Base-by-base conservation (phyloP, 768 basidiomycete genomes). In the Calocybe indica region DNA sequence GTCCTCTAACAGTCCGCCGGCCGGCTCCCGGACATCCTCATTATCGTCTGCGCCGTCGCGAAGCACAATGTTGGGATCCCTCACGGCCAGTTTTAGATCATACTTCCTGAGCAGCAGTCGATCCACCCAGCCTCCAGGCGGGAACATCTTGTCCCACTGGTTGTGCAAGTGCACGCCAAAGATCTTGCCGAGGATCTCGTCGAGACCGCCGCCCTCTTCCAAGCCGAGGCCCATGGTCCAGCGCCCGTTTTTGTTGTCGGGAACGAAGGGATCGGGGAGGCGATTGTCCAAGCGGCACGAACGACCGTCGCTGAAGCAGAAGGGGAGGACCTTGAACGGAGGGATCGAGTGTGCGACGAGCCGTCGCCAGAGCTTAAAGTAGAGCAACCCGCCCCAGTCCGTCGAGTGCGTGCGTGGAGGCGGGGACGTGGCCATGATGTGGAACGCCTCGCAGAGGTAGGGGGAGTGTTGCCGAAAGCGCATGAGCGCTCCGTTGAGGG, bases 361-460 rank as follows among this genome's bases (percentile, higher is more conserved):
- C 1, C 90, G 78, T 9, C 92, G 83, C 79, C 88, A 93, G 28
- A 96, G 82, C 60, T 92, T 92, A 60, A 87, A 75, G 69, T 99
- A 99, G 46, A 97, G 83, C 7, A 84, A 73, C 0, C 92, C 79
- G 13, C 95, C 95, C 95, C 95, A 97, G 63, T 95, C 92, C 6
- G 92, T 92, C 15, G 91, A 85, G 37, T 83, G 81, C 12, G 82
- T 67, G 2, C 79, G 78, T 0, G 93, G 94, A 2, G 85, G 75
- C 0, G 82, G 66, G 2, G 85, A 83, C 7, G 79, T 78, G 0
- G 79, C 70, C 83, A 99, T 96, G 58, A 92, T 72, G 63, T 95
- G 84, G 69, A 97, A 93, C 2, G 92, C 90, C 69, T 97, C 92
- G 70, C 95, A 97, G 37, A 99, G 83, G 69, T 96, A 99, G 1